Conservation (phyloP, 805 yeast genomes). For the Kregervanrija fluxuum region DNA sequence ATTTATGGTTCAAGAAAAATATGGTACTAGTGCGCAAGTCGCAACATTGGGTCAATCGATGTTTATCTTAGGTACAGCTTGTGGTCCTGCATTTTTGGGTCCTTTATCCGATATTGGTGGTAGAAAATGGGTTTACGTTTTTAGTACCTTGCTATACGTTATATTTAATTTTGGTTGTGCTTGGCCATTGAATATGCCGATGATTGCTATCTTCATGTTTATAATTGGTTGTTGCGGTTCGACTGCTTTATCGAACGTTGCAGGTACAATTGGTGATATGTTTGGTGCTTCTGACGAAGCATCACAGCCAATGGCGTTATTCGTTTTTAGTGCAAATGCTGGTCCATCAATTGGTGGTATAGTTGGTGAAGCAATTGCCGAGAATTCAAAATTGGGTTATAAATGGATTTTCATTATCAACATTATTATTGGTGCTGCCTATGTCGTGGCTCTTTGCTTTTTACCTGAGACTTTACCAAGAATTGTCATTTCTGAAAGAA, state of each 20-base stretch:
- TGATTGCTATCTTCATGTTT: slow-evolving; percentile 28
- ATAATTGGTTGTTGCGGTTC: slow-evolving; percentile 28
- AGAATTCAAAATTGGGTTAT: slow-evolving; percentile 23
- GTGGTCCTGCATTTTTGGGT: slow-evolving; percentile 31
- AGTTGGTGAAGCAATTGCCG: slow-evolving; percentile 30
- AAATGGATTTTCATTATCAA: slow-evolving; percentile 29
- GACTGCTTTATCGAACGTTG: slow-evolving; percentile 28
- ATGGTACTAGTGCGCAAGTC: slow-evolving; percentile 23
- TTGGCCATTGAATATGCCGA: slow-evolving; percentile 26
- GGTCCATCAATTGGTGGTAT: slow-evolving; percentile 32
- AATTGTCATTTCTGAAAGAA: slow-evolving; percentile 27
- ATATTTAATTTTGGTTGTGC: slow-evolving; percentile 30
- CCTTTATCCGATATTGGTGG: slow-evolving; percentile 31
- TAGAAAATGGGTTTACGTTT: slow-evolving; percentile 31
- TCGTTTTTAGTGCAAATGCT: slow-evolving; percentile 28
- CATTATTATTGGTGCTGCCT: slow-evolving; percentile 25
- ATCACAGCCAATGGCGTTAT: slow-evolving; percentile 30
- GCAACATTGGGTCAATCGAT: slow-evolving; percentile 30
- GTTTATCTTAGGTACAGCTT: slow-evolving; percentile 30
- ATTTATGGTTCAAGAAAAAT: slow-evolving; percentile 22
- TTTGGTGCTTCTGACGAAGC: slow-evolving; percentile 29
- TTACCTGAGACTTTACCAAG: slow-evolving; percentile 32
- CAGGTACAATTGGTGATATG: slow-evolving; percentile 31
- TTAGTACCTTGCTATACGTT: slow-evolving; percentile 22
- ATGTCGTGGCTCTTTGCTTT: slow-evolving; percentile 15